Conservation (phyloP, 1,284 basidiomycete genomes). For the Malassezia yamatoensis region DNA sequence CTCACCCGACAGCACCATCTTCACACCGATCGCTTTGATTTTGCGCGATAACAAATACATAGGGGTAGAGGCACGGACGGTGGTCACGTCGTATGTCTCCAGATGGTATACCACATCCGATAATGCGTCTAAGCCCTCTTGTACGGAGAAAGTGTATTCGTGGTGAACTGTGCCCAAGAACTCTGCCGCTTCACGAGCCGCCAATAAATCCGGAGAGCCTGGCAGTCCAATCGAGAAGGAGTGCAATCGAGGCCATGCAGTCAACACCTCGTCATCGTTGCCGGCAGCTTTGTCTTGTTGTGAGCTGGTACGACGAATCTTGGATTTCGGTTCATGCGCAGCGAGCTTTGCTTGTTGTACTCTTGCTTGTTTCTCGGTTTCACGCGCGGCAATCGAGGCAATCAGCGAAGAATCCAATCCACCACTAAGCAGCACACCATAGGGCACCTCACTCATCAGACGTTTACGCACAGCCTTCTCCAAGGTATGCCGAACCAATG, state of each 20-base stretch:
- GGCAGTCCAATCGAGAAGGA: conserved; percentile 95
- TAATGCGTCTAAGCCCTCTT: conserved; percentile 94
- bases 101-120: conserved; percentile 97
- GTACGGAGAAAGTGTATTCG: conserved; percentile 95
- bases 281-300: conserved; percentile 9
- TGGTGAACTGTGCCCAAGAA: conserved; percentile 92
- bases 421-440: conserved; percentile 88
- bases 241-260: conserved; percentile 90
- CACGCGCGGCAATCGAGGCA: conserved; percentile 87
- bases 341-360: conserved; percentile 49
- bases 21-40: conserved; percentile 99
- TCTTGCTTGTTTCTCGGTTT: conserved; percentile 70
- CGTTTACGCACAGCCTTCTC: conserved; percentile 90
- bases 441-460: conserved; percentile 97
- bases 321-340: conserved; percentile 20
- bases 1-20: conserved; percentile 98
- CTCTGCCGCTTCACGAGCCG: conserved; percentile 84
- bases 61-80: conserved; percentile 90
- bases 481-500: conserved; percentile 57
- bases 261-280: conserved; percentile 49
- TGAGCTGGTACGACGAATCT: conserved; percentile 19
- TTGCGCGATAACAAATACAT: conserved; percentile 95
- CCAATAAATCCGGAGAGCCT: conserved; percentile 87
- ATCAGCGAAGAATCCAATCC: conserved; percentile 94
- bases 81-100: conserved; percentile 98